phyloP scores from a whole-genome alignment of 2,329 filamentous ascomycete genomes.

The Eutypella sp. region DNA sequence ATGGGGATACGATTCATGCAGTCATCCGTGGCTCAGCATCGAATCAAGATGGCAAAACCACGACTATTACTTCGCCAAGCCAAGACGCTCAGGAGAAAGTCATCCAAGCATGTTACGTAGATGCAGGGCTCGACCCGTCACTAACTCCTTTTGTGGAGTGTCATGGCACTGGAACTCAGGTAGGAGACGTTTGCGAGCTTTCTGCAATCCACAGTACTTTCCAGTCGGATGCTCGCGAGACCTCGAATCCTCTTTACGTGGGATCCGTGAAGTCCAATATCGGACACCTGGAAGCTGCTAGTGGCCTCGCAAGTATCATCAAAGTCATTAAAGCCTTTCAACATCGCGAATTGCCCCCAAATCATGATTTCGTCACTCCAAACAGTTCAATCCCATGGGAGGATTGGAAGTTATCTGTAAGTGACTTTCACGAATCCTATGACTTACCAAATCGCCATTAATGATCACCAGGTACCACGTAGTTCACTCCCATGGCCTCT shows the following conservation, averaged over 20 bases:
- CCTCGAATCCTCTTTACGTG: conserved; percentile 6
- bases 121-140: conserved; percentile 21
- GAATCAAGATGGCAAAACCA: conserved; percentile 38
- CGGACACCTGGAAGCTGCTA: conserved; percentile 26
- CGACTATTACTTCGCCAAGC: conserved; percentile 41
- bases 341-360: conserved; percentile 20
- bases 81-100: conserved; percentile 28
- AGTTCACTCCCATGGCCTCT: no score
- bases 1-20: conserved; percentile 29
- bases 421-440: no score
- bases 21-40: conserved; percentile 32
- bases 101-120: conserved; percentile 26
- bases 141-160: conserved; percentile 18
- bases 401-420: no score
- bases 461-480: no score
- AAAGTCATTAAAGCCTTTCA: conserved; percentile 22
- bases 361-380: conserved; percentile 16
- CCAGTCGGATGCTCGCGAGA: conserved; percentile 1
- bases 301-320: conserved; percentile 22
- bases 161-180: conserved; percentile 21
- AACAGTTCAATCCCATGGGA: no score
- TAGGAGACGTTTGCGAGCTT: conserved; percentile 22
- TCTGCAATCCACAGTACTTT: conserved; percentile 5
- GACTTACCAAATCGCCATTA: no score
- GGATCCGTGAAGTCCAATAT: conserved; percentile 26